Evolutionary conservation across 176 grass and related monocot species (phyloP), one percentile per base, ranked within the genome.

Genomic region (Leersia perrieri): DNA sequence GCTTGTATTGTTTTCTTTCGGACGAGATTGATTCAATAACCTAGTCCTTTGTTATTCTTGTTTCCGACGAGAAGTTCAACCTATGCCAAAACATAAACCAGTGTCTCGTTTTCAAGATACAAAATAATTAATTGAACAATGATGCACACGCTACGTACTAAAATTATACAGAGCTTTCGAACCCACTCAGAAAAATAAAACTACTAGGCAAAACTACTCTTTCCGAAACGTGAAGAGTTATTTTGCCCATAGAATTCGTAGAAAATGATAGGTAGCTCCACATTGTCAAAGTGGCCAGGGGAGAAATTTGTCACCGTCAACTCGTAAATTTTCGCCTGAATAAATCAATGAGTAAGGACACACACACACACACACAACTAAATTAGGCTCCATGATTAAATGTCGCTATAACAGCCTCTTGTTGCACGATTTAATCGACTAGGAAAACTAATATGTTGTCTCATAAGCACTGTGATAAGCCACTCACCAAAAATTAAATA

Each of bases 401-500:
- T 22, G 70, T 68, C 71, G 70, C 41, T 89, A 22, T 57, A 70
- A 63, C 40, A 80, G 6, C 49, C 20, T 53, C 26, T 36, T 55
- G 72, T 83, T 28, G 16, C 27, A 55, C 61, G 69, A 12, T 69
- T 11, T 70, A 70, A 80, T 75, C 53, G 13, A 62, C 40, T 34
- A 69, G 20, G 51, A 84, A 80, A 88, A 63, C 51, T 49, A 74
- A 5, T 35, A 6, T 35, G 44, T 26, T 89, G 76, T 67, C 87
- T 71, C 87, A 29, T 85, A 80, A 65, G 44, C 55, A 62, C 41
- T 69, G 33, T 49, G 77, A 89, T 71, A 34, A 71, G 87, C 70
- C 87, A 63, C 51, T 42, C 47, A 16, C 2, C 5, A 13, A 20
- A 32, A 40, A 15, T 18, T 0, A 23, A 65, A 45, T 9, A 0